Evolutionary conservation across 2,329 filamentous ascomycete genomes (phyloP).

Genomic region (Xylaria sp.): DNA sequence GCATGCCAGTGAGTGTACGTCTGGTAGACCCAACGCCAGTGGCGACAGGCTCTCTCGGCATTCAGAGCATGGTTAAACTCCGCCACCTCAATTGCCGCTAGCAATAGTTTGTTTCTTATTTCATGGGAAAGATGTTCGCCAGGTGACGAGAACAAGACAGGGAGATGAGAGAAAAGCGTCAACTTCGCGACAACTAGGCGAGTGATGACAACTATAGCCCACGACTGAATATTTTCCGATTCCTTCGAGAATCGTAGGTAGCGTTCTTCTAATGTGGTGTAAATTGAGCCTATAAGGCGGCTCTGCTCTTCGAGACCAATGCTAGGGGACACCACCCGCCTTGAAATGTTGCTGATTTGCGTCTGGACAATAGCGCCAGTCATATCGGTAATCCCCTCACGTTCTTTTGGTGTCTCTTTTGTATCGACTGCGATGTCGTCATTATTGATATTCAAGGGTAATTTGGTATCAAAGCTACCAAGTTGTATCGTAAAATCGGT

Average conservation of each 20-base stretch:
- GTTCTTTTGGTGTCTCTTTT: constrained; percentile 50
- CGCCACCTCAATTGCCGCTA: constrained; percentile 78
- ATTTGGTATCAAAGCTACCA: constrained; percentile 68
- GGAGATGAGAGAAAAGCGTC: constrained; percentile 81
- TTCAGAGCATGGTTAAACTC: constrained; percentile 76
- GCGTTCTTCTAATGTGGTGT: constrained; percentile 52
- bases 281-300: constrained; percentile 40
- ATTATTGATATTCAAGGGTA: constrained; percentile 62
- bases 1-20: constrained; percentile 65
- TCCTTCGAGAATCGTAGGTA: constrained; percentile 56
- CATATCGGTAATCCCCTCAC: constrained; percentile 60
- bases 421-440: constrained; percentile 56
- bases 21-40: constrained; percentile 62
- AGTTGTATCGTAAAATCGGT: constrained; percentile 69
- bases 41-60: constrained; percentile 62
- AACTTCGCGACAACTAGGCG: constrained; percentile 81
- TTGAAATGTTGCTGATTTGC: constrained; percentile 52
- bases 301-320: constrained; percentile 55
- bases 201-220: constrained; percentile 65
- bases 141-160: constrained; percentile 63
- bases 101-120: constrained; percentile 74
- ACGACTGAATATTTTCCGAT: constrained; percentile 50
- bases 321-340: constrained; percentile 52
- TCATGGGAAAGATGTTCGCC: constrained; percentile 52
- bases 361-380: constrained; percentile 54